A percentile compares a stretch with the other conserved stretches of the same genome.
These are phyloP conservation scores for Botrytis sinoallii DNA, from an alignment of 2,329 filamentous ascomycete genomes.

Conservation along the genomic window DNA sequence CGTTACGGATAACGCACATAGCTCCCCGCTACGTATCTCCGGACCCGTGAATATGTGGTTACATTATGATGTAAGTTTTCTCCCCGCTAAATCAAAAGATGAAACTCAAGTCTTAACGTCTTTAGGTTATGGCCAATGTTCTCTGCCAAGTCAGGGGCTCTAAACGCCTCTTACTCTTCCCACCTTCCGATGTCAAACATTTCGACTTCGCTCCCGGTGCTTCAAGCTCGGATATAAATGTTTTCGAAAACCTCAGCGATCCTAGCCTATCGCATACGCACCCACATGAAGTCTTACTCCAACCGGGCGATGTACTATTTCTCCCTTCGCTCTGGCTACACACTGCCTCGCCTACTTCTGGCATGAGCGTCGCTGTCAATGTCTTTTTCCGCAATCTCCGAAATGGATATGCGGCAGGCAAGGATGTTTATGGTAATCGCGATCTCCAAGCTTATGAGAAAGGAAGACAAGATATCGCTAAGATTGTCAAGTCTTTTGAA, in stretches of 20 bases:
- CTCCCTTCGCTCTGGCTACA: conserved; percentile 84
- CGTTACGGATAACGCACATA: conserved; percentile 65
- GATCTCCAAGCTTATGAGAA: conserved; percentile 84
- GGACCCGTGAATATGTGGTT: conserved; percentile 84
- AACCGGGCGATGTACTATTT: conserved; percentile 73
- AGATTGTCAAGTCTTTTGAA: conserved; percentile 62
- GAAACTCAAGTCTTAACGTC: conserved; percentile 21
- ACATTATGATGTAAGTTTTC: conserved; percentile 69
- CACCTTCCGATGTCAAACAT: conserved; percentile 67
- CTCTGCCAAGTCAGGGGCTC: conserved; percentile 74
- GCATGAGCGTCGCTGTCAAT: conserved; percentile 76
- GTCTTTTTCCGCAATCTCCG: conserved; percentile 78
- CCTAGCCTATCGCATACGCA: conserved; percentile 48
- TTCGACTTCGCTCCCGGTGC: conserved; percentile 72
- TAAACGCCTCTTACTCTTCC: conserved; percentile 74
- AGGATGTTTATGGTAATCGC: conserved; percentile 84
- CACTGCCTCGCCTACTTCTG: conserved; percentile 58
- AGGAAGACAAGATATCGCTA: conserved; percentile 67
- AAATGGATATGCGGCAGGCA: conserved; percentile 65
- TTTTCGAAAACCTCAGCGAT: conserved; percentile 54
- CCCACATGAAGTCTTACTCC: conserved; percentile 64
- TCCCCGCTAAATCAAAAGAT: too few species aligned
- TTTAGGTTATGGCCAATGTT: conserved; percentile 78
- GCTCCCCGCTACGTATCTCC: conserved; percentile 75
- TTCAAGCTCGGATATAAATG: conserved; percentile 75